Percentiles rank a stretch among this genome's conserved stretches.
phyloP scores from a whole-genome alignment of 345 rosid genomes.

The Aethionema arabicum region DNA sequence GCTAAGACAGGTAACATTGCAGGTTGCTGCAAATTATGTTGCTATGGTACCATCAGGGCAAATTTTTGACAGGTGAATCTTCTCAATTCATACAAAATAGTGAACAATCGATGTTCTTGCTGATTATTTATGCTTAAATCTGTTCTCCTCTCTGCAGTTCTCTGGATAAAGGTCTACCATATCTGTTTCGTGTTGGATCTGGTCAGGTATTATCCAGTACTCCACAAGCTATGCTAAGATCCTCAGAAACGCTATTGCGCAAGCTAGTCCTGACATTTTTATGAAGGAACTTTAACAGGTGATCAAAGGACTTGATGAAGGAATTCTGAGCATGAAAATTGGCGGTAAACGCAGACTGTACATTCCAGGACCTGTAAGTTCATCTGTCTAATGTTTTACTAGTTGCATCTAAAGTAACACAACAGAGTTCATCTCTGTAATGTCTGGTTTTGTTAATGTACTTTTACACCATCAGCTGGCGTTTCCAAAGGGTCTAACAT shows the following conservation, averaged over 20 bases:
- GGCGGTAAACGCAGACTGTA: conserved; percentile 94
- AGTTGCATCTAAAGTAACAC: neutral
- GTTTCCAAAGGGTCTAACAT: conserved; percentile 80
- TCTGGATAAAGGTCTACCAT: conserved; percentile 72
- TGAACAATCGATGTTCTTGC: neutral
- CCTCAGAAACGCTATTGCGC: too few species aligned
- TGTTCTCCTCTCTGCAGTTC: conserved; percentile 50
- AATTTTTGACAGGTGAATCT: conserved; percentile 76
- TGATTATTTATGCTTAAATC: neutral
- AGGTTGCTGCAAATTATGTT: conserved; percentile 95
- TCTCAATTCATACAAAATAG: conserved; percentile 1
- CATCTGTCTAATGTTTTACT: neutral
- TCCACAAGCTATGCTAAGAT: too few species aligned
- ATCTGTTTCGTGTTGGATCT: conserved; percentile 89
- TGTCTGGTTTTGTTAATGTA: neutral
- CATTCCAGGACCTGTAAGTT: conserved; percentile 79
- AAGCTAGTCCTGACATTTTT: neutral
- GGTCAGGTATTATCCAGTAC: conserved; percentile 63
- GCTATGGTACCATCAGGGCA: conserved; percentile 98
- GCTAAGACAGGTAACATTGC: neutral
- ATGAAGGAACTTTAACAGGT: conserved; percentile 47
- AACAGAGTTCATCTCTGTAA: conserved; percentile 22
- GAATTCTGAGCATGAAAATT: conserved; percentile 76
- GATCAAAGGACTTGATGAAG: conserved; percentile 96
- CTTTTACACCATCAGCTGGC: conserved; percentile 56